These are phyloP conservation scores for Gymnopilus junonius DNA, from an alignment of 768 basidiomycete species.

Conservation along the genomic window DNA sequence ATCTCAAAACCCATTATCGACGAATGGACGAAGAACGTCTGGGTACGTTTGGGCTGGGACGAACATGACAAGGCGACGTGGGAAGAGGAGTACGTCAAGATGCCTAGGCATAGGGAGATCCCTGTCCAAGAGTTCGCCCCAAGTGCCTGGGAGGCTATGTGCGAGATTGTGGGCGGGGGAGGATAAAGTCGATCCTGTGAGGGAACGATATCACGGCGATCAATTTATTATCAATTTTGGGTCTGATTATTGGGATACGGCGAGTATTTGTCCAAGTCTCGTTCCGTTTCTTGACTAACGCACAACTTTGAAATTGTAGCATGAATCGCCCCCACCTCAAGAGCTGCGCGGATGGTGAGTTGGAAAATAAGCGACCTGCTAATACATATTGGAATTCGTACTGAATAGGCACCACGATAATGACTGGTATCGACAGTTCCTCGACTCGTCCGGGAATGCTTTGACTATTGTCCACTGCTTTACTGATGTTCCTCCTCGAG, in stretches of 20 bases:
- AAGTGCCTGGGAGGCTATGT: conserved; percentile 1
- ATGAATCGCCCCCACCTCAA: background rate
- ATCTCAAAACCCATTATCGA: background rate
- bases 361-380: background rate
- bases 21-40: conserved; percentile 2
- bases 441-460: conserved; percentile 1
- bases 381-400: background rate
- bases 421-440: conserved; percentile 5
- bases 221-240: conserved; percentile 4
- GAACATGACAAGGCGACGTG: background rate
- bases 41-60: background rate
- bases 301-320: background rate
- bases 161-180: conserved; percentile 1
- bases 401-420: background rate
- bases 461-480: conserved; percentile 1
- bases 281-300: too few species aligned
- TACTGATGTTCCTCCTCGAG: conserved; percentile 4
- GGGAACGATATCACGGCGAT: conserved; percentile 1
- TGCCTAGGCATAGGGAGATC: conserved; percentile 2
- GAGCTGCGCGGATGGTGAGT: background rate
- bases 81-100: conserved; percentile 1
- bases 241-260: conserved; percentile 1
- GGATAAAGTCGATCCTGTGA: conserved; percentile 3
- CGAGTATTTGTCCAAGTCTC: background rate
- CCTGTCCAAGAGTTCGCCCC: background rate